phyloP scores from a whole-genome alignment of 1,139 yeast genomes.

The Candida sp. region DNA sequence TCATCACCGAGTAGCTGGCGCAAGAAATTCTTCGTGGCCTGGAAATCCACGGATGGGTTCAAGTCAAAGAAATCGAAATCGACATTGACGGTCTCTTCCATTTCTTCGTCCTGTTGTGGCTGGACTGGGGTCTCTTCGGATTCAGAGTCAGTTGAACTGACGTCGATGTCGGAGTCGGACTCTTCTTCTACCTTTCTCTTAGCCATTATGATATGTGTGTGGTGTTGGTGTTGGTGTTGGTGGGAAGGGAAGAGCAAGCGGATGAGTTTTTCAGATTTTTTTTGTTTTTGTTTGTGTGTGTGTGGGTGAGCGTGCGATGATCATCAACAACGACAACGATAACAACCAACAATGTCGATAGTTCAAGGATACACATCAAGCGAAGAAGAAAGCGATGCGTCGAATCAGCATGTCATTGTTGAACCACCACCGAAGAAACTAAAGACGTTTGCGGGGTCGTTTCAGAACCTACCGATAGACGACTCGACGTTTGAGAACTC shows the following conservation, averaged over 20 bases:
- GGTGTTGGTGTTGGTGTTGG: no score
- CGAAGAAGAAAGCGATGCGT: conserved; percentile 11
- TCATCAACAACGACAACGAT: conserved; percentile 6
- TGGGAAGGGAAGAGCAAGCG: not conserved
- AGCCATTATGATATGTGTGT: conserved; percentile 33
- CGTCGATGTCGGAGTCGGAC: conserved; percentile 69
- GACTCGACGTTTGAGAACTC: conserved; percentile 4
- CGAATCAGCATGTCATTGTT: conserved; percentile 8
- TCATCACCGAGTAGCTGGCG: conserved; percentile 93
- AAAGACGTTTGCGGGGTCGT: conserved; percentile 6
- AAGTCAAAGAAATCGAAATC: conserved; percentile 95
- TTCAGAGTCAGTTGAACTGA: conserved; percentile 60
- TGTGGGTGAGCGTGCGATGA: conserved; percentile 12
- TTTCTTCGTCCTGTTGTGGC: conserved; percentile 27
- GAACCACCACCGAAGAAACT: conserved; percentile 9
- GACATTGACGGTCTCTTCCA: conserved; percentile 74
- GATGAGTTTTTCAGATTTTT: conserved; percentile 1
- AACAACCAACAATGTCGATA: conserved; percentile 21
- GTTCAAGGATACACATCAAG: conserved; percentile 32
- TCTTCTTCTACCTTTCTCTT: conserved; percentile 55
- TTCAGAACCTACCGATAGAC: conserved; percentile 3
- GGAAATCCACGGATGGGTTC: conserved; percentile 87
- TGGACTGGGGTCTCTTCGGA: conserved; percentile 30
- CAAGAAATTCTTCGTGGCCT: conserved; percentile 83
- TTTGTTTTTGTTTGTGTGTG: conserved; percentile 8